phyloP scores from a whole-genome alignment of 805 yeast species.

The Candida takata region DNA sequence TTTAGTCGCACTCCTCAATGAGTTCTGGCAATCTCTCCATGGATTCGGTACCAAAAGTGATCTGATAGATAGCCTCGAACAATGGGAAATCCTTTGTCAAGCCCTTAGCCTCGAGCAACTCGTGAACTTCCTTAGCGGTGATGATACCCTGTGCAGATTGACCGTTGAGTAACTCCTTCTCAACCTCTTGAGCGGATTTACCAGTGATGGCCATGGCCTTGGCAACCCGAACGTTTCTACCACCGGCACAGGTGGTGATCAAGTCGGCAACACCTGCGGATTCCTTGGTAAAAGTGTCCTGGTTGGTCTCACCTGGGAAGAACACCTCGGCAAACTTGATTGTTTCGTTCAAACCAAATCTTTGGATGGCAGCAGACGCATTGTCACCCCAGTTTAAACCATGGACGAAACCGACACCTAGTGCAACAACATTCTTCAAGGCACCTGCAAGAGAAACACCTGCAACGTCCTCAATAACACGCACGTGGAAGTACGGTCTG shows the following conservation, averaged over 20 bases:
- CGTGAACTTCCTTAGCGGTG: conserved; percentile 88
- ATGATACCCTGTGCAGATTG: conserved; percentile 95
- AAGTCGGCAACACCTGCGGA: conserved; percentile 97
- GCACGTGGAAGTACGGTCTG: conserved; percentile 96
- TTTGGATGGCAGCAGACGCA: conserved; percentile 95
- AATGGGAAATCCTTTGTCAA: conserved; percentile 61
- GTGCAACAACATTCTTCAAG: conserved; percentile 89
- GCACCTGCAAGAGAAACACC: conserved; percentile 98
- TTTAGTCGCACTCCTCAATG: conserved; percentile 38
- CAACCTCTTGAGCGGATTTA: conserved; percentile 73
- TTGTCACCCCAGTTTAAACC: conserved; percentile 99
- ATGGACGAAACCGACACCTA: conserved; percentile 95
- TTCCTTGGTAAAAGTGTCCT: conserved; percentile 82
- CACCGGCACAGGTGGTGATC: conserved; percentile 96
- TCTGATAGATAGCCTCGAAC: conserved; percentile 63
- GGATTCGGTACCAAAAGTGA: conserved; percentile 66
- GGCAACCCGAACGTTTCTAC: conserved; percentile 92
- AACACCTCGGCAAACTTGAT: conserved; percentile 78
- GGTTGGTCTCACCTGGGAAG: conserved; percentile 45
- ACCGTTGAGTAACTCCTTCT: conserved; percentile 82
- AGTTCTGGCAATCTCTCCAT: conserved; percentile 71
- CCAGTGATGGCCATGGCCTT: conserved; percentile 76
- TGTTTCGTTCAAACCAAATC: conserved; percentile 89
- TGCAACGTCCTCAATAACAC: conserved; percentile 86
- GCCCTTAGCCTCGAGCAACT: conserved; percentile 30